These are phyloP conservation scores for Dacryopinax spathularia DNA, from an alignment of 768 basidiomycete genomes.

Conservation along the genomic window DNA sequence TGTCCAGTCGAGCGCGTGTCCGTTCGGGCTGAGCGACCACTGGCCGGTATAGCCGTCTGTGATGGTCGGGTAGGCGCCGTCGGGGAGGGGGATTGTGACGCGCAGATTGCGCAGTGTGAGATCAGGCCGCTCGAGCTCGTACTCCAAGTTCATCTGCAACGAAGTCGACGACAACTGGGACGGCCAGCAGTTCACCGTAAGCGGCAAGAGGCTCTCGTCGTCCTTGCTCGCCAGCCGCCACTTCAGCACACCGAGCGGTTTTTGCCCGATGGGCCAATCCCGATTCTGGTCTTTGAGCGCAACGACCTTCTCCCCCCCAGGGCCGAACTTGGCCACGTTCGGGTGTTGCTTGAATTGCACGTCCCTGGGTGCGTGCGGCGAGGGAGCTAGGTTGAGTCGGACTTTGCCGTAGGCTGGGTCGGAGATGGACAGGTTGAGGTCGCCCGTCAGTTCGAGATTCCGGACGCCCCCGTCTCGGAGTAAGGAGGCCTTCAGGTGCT, in stretches of 20 bases:
- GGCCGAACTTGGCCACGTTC: slow-evolving; percentile 73
- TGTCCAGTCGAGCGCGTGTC: slow-evolving; percentile 75
- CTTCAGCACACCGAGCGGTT: slow-evolving; percentile 68
- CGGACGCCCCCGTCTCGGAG: slow-evolving; percentile 83
- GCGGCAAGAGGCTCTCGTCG: slow-evolving; percentile 77
- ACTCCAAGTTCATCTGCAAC: slow-evolving; percentile 90
- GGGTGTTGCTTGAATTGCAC: slow-evolving; percentile 97
- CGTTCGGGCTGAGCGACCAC: slow-evolving; percentile 69
- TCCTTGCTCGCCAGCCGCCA: slow-evolving; percentile 88
- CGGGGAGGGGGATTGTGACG: slow-evolving; percentile 82
- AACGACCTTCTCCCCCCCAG: slow-evolving; percentile 51
- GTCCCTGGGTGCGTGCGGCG: slow-evolving; percentile 43
- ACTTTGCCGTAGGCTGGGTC: slow-evolving; percentile 61
- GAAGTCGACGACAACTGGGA: slow-evolving; percentile 83
- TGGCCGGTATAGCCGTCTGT: slow-evolving; percentile 52
- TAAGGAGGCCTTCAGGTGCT: slow-evolving; percentile 64
- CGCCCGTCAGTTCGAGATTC: slow-evolving; percentile 82
- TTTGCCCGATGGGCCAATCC: slow-evolving; percentile 75
- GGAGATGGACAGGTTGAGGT: slow-evolving; percentile 80
- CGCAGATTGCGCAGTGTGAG: slow-evolving; percentile 70
- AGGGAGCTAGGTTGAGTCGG: slow-evolving; percentile 43
- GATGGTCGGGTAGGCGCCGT: slow-evolving; percentile 76
- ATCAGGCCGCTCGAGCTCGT: slow-evolving; percentile 79
- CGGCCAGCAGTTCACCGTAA: slow-evolving; percentile 95
- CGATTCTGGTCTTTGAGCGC: slow-evolving; percentile 71